Percentiles rank a stretch among this genome's conserved stretches.
phyloP scores from a whole-genome alignment of 805 yeast genomes.

The Starmerella stigmatis region DNA sequence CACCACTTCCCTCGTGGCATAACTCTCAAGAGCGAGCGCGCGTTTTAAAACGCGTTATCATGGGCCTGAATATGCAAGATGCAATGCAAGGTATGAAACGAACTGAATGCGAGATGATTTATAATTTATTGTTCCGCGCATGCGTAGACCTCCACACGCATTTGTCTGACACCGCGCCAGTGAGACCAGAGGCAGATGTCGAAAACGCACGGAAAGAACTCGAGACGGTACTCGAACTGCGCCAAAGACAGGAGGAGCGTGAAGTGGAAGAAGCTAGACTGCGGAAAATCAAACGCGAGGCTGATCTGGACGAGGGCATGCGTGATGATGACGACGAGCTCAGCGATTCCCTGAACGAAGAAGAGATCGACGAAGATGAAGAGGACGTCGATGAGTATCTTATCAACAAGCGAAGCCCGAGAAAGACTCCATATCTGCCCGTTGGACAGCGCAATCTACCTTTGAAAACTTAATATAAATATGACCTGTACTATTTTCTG shows the following conservation, averaged over 20 bases:
- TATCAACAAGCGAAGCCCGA: not conserved
- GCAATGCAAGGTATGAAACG: conserved; percentile 19
- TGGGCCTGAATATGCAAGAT: conserved; percentile 21
- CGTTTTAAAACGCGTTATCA: conserved; percentile 16
- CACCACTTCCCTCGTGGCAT: conserved; percentile 4
- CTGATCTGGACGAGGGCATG: not conserved
- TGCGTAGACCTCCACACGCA: conserved; percentile 18
- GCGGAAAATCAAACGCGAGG: conserved; percentile 3
- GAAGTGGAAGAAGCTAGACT: not conserved
- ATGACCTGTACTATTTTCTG: not conserved
- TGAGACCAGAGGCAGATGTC: conserved; percentile 5
- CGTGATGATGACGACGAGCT: conserved; percentile 4
- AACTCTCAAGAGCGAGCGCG: conserved; percentile 19
- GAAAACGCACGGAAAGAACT: conserved; percentile 5
- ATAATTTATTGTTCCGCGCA: conserved; percentile 18
- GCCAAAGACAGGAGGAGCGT: conserved; percentile 3
- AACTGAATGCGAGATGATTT: conserved; percentile 20
- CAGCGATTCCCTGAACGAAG: conserved; percentile 3
- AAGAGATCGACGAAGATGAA: conserved; percentile 6
- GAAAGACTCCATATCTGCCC: not conserved
- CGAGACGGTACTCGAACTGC: not conserved
- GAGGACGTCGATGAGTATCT: conserved; percentile 6
- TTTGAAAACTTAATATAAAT: not conserved
- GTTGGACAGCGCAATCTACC: not conserved
- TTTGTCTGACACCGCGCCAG: conserved; percentile 11